Evolutionary conservation across 2,329 filamentous ascomycete genomes (phyloP), one percentile per base, ranked within the genome.

Genomic region (Hymenoscyphus infarciens): DNA sequence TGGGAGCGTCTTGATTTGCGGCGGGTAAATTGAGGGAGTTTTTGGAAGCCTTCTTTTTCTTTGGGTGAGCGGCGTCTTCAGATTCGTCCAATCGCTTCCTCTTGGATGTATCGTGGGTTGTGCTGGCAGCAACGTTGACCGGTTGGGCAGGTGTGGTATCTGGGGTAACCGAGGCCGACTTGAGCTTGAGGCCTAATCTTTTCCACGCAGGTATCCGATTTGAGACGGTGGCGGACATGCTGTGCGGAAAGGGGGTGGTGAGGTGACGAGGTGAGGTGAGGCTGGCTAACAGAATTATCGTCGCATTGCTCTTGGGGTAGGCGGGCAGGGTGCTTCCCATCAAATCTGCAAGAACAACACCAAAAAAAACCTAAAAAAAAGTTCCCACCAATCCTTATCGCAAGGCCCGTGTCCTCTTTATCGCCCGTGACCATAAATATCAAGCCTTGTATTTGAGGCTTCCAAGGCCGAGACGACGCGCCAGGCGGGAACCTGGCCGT

Each of bases 151-250:
- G 56, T 58, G 60, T 27, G 39, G 25, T 27, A 27, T 67, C 64
- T 65, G 62, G 49, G 55, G 25, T 27, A 27, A 67, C 64, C 64
- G 62, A 42, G 55, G 66, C 77, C 71, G 80, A 80, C 73, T 86
- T 87, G 68, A 85, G 76, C 75, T 85, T 85, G 64, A 86, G 76
- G 39, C 83, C 84, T 61, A 86, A 75, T 71, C 81, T 78, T 72
- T 85, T 86, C 83, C 83, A 87, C 64, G 84, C 83, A 35, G 85
- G 83, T 56, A 82, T 74, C 69, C 71, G 69, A 62, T 63, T 60
- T 38, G 64, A 52, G 25, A 31, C 25, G n/a, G 63, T 69, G 56
- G 66, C 67, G 64, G 70, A 65, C 35, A 49, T 49, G 33, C 33
- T 35, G 33, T 49, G 7, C 19, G 42, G 5, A n/a, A n/a, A n/a